Conservation (phyloP, 768 basidiomycete species). For the Agrocybe chaxingu region DNA sequence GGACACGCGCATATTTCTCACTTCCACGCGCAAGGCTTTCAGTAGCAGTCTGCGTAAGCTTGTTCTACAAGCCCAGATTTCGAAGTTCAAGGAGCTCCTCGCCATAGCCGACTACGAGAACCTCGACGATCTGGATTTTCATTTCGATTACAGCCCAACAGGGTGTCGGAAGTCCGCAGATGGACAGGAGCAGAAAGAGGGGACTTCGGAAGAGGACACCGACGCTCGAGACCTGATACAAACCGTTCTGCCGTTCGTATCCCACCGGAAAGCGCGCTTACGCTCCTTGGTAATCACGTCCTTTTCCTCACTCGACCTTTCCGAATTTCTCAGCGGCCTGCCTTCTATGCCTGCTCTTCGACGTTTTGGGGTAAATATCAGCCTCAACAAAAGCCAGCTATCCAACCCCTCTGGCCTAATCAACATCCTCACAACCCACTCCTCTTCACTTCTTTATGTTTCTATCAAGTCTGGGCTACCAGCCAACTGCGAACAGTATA, state of each 20-base stretch:
- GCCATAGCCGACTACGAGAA: slow-evolving; percentile 24
- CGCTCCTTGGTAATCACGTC: slow-evolving; percentile 31
- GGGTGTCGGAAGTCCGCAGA: neutral
- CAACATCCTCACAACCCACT: slow-evolving; percentile 17
- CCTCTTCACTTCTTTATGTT: slow-evolving; percentile 18
- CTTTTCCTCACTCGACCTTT: slow-evolving; percentile 25
- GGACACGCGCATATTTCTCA: slow-evolving; percentile 26
- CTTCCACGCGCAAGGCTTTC: slow-evolving; percentile 24
- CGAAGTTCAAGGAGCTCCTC: slow-evolving; percentile 27
- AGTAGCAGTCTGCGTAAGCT: slow-evolving; percentile 29
- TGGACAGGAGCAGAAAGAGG: neutral
- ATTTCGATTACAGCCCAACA: slow-evolving; percentile 26
- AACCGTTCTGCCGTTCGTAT: slow-evolving; percentile 29
- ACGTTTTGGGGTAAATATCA: slow-evolving; percentile 17
- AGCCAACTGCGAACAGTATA: slow-evolving; percentile 11
- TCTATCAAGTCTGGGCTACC: slow-evolving; percentile 8
- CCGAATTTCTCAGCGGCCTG: slow-evolving; percentile 28
- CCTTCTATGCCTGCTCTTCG: slow-evolving; percentile 23
- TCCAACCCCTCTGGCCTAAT: slow-evolving; percentile 21
- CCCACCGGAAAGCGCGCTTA: slow-evolving; percentile 22
- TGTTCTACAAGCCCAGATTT: slow-evolving; percentile 27
- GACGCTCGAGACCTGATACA: slow-evolving; percentile 16
- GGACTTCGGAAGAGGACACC: neutral
- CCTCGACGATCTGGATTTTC: slow-evolving; percentile 30
- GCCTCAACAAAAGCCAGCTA: slow-evolving; percentile 18